These are phyloP conservation scores for Lactarius sanguifluus DNA, from an alignment of 768 basidiomycete genomes.

Conservation along the genomic window DNA sequence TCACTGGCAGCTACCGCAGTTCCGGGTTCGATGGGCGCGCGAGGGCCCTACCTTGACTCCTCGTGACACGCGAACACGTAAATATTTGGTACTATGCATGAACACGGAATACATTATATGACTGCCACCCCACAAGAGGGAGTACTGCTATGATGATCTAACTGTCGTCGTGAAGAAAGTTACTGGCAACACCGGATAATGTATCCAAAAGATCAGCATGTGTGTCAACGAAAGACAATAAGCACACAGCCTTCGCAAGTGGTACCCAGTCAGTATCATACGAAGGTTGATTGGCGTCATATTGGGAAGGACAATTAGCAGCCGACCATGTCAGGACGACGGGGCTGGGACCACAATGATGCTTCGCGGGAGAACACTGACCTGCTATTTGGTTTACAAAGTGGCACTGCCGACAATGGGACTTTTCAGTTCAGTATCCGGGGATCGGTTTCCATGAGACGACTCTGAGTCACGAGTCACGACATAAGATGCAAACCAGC, in stretches of 20 bases:
- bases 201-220: neutral
- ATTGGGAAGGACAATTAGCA: neutral
- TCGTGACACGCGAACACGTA: neutral
- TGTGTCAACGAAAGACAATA: neutral
- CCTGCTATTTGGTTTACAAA: neutral
- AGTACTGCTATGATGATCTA: neutral
- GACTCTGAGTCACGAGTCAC: neutral
- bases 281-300: neutral
- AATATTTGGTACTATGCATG: neutral
- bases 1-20: too few species aligned
- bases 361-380: neutral
- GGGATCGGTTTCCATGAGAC: neutral
- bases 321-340: neutral
- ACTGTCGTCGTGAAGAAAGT: neutral
- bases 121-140: neutral
- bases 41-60: neutral
- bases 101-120: too few species aligned
- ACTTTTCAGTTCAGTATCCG: neutral
- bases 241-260: neutral
- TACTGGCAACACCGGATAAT: neutral
- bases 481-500: neutral
- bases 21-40: neutral
- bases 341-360: neutral
- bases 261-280: neutral
- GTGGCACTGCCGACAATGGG: neutral